Conservation (phyloP, 306 rosid species). For the Vicia sativa region DNA sequence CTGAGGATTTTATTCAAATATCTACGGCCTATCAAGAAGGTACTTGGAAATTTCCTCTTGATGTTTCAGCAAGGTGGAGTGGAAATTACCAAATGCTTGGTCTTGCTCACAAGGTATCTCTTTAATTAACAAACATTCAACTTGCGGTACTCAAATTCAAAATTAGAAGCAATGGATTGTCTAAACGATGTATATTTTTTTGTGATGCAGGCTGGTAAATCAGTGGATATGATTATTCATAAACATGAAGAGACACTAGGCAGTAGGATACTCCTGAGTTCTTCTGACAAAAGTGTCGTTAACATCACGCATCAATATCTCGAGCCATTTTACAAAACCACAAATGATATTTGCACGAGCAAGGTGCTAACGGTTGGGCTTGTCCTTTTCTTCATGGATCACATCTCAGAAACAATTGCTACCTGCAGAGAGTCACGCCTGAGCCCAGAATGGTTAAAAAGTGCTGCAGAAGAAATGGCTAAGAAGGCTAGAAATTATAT, state of each 20-base stretch:
- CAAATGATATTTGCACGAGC: slow-evolving; percentile 85
- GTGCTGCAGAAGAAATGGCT: slow-evolving; percentile 90
- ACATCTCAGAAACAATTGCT: slow-evolving; percentile 81
- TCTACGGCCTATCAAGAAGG: slow-evolving; percentile 84
- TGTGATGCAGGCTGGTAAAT: slow-evolving; percentile 76
- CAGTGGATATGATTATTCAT: slow-evolving; percentile 76
- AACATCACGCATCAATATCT: slow-evolving; percentile 77
- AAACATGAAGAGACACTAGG: slow-evolving; percentile 76
- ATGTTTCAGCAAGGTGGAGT: slow-evolving; percentile 88
- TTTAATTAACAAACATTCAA: no score
- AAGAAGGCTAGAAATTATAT: slow-evolving; percentile 70
- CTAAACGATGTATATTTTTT: slow-evolving; percentile 20
- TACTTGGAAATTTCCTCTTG: slow-evolving; percentile 90
- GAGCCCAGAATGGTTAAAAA: slow-evolving; percentile 85
- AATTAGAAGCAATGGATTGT: slow-evolving; percentile 35
- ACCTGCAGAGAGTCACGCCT: slow-evolving; percentile 80
- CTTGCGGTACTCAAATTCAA: slow-evolving; percentile 25
- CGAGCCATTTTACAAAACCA: slow-evolving; percentile 92
- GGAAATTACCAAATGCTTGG: slow-evolving; percentile 97
- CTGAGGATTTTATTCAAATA: slow-evolving; percentile 74
- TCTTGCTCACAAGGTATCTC: slow-evolving; percentile 77
- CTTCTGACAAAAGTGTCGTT: slow-evolving; percentile 74
- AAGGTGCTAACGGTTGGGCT: slow-evolving; percentile 84
- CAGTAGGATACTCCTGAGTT: slow-evolving; percentile 62
- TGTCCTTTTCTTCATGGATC: slow-evolving; percentile 97